Conservation (phyloP, 1,139 yeast species). For the Kazachstania sp. region DNA sequence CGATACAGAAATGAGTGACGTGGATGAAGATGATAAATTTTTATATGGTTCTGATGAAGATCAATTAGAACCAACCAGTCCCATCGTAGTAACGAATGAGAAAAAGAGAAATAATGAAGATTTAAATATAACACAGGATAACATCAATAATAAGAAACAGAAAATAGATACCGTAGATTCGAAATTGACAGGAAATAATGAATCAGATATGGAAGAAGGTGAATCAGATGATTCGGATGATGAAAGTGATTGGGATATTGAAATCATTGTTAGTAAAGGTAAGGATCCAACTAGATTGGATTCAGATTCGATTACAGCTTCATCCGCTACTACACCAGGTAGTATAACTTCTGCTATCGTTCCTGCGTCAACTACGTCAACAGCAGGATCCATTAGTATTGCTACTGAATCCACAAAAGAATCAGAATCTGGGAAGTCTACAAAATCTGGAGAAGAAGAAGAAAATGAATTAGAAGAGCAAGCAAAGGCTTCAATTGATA, state of each 20-base stretch:
- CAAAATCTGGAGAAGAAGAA: neutral
- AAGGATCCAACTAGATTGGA: conserved; percentile 31
- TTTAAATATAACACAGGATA: neutral
- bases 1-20: conserved; percentile 28
- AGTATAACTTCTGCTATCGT: conserved; percentile 12
- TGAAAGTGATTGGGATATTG: conserved; percentile 40
- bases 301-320: conserved; percentile 19
- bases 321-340: neutral
- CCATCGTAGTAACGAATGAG: neutral
- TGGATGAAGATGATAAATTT: conserved; percentile 75
- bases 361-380: conserved; percentile 18
- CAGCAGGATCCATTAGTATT: conserved; percentile 10
- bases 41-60: conserved; percentile 72
- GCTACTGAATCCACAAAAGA: conserved; percentile 24
- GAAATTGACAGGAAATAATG: conserved; percentile 6
- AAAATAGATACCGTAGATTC: neutral
- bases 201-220: neutral
- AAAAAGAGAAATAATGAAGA: conserved; percentile 10
- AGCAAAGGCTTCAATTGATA: conserved; percentile 18
- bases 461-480: neutral
- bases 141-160: neutral
- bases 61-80: conserved; percentile 10
- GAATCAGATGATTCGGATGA: conserved; percentile 24
- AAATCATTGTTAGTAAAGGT: conserved; percentile 50
- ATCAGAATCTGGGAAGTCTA: conserved; percentile 16